phyloP scores from a whole-genome alignment of 805 yeast genomes.

The Schwanniomyces yamadae region DNA sequence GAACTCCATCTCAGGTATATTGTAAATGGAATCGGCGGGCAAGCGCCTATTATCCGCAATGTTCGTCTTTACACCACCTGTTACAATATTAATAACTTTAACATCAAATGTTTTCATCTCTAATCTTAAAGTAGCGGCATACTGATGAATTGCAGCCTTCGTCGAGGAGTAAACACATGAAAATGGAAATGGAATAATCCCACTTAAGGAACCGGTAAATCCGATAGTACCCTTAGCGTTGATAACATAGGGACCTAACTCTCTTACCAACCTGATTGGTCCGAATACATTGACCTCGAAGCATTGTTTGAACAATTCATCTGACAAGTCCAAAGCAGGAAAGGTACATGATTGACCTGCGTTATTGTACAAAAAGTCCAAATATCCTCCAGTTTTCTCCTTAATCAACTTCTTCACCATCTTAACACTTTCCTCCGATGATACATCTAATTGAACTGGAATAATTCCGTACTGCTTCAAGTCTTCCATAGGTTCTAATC shows the following conservation, averaged over 20 bases:
- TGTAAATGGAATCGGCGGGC: conserved; percentile 54
- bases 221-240: conserved; percentile 67
- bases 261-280: conserved; percentile 62
- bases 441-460: conserved; percentile 57
- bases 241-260: conserved; percentile 53
- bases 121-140: conserved; percentile 58
- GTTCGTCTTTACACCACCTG: conserved; percentile 74
- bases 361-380: conserved; percentile 68
- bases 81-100: conserved; percentile 62
- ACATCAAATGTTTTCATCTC: conserved; percentile 76
- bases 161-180: conserved; percentile 63
- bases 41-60: conserved; percentile 66
- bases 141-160: conserved; percentile 76
- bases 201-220: conserved; percentile 74
- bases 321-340: conserved; percentile 66
- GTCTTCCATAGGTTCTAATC: conserved; percentile 58
- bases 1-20: conserved; percentile 48
- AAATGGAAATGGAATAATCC: conserved; percentile 67
- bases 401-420: conserved; percentile 43
- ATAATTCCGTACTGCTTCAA: conserved; percentile 45
- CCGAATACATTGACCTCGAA: conserved; percentile 71
- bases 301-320: conserved; percentile 50
- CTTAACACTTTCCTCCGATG: conserved; percentile 47
- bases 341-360: conserved; percentile 76
- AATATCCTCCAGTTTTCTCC: conserved; percentile 42